Evolutionary conservation across 2,329 filamentous ascomycete species (phyloP).

Genomic region (Pyrenochaeta sp.): DNA sequence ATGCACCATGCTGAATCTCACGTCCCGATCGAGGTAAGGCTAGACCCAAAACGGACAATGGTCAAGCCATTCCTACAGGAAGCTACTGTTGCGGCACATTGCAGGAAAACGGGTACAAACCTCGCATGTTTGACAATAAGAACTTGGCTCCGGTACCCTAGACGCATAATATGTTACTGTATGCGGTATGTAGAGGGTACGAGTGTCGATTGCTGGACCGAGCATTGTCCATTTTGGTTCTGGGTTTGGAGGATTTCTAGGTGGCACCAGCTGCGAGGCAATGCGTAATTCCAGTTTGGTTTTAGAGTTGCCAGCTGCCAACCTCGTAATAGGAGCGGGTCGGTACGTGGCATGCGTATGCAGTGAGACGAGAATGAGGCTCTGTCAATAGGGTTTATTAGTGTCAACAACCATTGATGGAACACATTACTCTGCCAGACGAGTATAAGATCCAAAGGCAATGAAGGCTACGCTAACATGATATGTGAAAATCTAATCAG

Average conservation of each 20-base stretch:
- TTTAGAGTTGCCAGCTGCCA: not conserved
- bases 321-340: not conserved
- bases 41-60: not conserved
- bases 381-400: not conserved
- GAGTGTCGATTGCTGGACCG: conserved; percentile 29
- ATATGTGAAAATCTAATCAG: not conserved
- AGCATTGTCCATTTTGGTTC: conserved; percentile 30
- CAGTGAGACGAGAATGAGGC: not conserved
- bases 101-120: not conserved
- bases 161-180: conserved; percentile 9
- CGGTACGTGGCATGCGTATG: not conserved
- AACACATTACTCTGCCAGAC: no score
- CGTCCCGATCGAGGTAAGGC: not conserved
- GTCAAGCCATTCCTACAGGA: not conserved
- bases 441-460: no score
- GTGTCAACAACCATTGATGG: no score
- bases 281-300: not conserved
- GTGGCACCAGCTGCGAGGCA: not conserved
- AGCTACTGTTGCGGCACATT: not conserved
- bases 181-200: conserved; percentile 14
- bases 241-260: conserved; percentile 5
- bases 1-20: not conserved
- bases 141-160: not conserved
- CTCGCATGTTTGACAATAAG: conserved; percentile 3
- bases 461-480: no score